Conservation (phyloP, 2,329 filamentous ascomycete species). For the Esteya vermicola region DNA sequence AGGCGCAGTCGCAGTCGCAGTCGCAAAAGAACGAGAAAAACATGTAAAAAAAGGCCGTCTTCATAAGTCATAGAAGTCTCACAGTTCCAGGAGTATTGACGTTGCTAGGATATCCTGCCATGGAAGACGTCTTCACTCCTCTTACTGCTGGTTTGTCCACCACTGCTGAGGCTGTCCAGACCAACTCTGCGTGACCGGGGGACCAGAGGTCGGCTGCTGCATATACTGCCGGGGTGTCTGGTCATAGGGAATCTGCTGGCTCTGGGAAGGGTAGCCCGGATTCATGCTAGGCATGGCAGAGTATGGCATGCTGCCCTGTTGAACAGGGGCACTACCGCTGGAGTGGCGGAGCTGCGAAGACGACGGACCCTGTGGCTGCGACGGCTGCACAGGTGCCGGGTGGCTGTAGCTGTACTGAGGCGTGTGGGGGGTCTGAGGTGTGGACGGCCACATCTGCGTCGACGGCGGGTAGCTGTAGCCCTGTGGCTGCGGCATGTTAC, state of each 20-base stretch:
- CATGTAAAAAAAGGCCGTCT: neutral
- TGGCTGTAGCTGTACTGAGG: conserved; percentile 42
- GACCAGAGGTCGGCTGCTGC: conserved; percentile 42
- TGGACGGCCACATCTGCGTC: conserved; percentile 52
- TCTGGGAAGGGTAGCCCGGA: conserved; percentile 40
- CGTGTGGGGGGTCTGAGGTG: conserved; percentile 50
- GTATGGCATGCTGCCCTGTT: conserved; percentile 42
- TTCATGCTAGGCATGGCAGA: conserved; percentile 47
- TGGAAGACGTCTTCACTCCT: too few species aligned
- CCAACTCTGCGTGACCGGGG: conserved; percentile 35
- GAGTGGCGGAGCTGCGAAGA: conserved; percentile 46
- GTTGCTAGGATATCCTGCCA: too few species aligned
- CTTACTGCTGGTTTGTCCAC: conserved; percentile 39
- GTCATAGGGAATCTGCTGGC: conserved; percentile 45
- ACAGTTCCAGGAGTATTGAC: neutral
- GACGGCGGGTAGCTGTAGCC: conserved; percentile 49
- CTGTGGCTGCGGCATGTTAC: conserved; percentile 36
- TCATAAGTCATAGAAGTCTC: conserved; percentile 5
- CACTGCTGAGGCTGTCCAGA: conserved; percentile 46
- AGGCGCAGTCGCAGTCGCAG: neutral
- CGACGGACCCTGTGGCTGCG: conserved; percentile 38
- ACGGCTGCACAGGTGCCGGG: conserved; percentile 33
- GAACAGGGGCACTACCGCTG: conserved; percentile 38
- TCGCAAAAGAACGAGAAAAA: neutral
- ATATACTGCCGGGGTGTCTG: conserved; percentile 54